A percentile compares a stretch with the other conserved stretches of the same genome.
Conservation (phyloP, 176 grass and related monocot species). For the barley (Hordeum vulgare) region MorexV3_pseudomolecules_assembly NC_058524.1:117260852-117261351, state of each 20-base stretch:
- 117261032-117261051: constrained; percentile 89
- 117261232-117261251: constrained; percentile 28
- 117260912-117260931: constrained; percentile 30
- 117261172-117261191: constrained; percentile 81
- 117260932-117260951: constrained; percentile 9
- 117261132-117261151: constrained; percentile 62
- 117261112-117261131: constrained; percentile 30
- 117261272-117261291: constrained; percentile 66
- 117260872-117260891: constrained; percentile 54
- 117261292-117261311: constrained; percentile 73
- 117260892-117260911: constrained; percentile 72
- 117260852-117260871: constrained; percentile 17
- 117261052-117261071: constrained; percentile 34
- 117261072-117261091: constrained; percentile 16
- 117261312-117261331: constrained; percentile 82
- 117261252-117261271: constrained; percentile 55
- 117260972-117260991: constrained; percentile 22
- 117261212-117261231: constrained; percentile 31
- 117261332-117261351: constrained; percentile 62
- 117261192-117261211: constrained; percentile 71
- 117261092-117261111: constrained; percentile 41
- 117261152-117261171: constrained; percentile 64
- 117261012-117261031: constrained; percentile 59
- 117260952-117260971: constrained; percentile 18
- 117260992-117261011: constrained; percentile 64